Conservation (phyloP, 2,329 filamentous ascomycete species). For the Cytospora leucostoma region DNA sequence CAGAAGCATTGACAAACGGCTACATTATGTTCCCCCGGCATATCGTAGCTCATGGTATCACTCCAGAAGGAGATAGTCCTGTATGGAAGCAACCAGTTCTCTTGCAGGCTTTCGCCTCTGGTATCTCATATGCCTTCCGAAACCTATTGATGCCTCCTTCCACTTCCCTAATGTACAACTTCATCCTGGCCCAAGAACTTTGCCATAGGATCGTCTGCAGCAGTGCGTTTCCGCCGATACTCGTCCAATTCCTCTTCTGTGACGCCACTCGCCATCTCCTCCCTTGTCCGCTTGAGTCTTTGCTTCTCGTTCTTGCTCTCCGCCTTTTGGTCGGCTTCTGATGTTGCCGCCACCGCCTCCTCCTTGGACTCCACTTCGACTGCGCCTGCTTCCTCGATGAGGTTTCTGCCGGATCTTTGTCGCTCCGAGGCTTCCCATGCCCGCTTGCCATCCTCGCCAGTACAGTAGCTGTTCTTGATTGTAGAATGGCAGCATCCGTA, state of each 20-base stretch:
- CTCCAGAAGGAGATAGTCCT: background rate
- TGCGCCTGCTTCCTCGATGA: constrained; percentile 37
- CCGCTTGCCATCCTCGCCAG: constrained; percentile 80
- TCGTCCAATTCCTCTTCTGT: constrained; percentile 84
- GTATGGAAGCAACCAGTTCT: background rate
- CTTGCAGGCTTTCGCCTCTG: background rate
- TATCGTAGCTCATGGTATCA: background rate
- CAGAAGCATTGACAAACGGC: too few species aligned
- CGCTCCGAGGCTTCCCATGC: constrained; percentile 77
- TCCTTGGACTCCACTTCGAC: constrained; percentile 34
- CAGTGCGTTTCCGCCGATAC: constrained; percentile 74
- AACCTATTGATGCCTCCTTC: constrained; percentile 3
- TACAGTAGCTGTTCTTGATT: constrained; percentile 97
- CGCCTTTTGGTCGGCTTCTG: constrained; percentile 36
- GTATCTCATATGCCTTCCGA: constrained; percentile 28
- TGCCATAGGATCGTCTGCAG: constrained; percentile 84
- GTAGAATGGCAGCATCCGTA: constrained; percentile 93
- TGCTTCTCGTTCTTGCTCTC: constrained; percentile 43
- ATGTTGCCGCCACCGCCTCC: constrained; percentile 31
- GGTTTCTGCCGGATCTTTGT: constrained; percentile 51
- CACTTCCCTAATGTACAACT: constrained; percentile 47
- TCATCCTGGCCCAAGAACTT: constrained; percentile 75
- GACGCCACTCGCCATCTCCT: constrained; percentile 76
- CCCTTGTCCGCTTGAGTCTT: constrained; percentile 66
- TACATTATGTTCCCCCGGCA: background rate